Conservation (phyloP, 2,329 filamentous ascomycete genomes). For the Fusarium anthophilum region DNA sequence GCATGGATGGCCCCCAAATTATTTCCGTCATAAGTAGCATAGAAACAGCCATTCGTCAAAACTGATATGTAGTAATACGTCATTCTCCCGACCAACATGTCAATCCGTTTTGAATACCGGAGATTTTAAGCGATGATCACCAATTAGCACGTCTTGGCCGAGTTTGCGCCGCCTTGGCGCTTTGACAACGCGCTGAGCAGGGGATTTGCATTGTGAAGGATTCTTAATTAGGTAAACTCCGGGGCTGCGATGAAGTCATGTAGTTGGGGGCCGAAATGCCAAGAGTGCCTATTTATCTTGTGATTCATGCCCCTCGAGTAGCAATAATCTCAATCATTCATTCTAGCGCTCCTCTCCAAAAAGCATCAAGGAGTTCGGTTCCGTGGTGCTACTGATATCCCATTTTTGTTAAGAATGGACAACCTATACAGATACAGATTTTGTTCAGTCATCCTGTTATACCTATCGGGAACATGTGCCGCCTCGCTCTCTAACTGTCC, state of each 20-base stretch:
- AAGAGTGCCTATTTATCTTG: neutral
- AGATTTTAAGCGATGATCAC: neutral
- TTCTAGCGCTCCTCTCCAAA: too few relatives aligned
- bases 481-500: too few relatives aligned
- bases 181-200: neutral
- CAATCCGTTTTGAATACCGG: neutral
- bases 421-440: too few relatives aligned
- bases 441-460: too few relatives aligned
- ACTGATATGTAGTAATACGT: neutral
- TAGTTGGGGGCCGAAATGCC: neutral
- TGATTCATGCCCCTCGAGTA: accelerated
- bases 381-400: too few relatives aligned
- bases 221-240: neutral
- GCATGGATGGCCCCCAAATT: neutral
- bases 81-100: neutral
- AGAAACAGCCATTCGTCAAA: neutral
- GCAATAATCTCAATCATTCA: too few relatives aligned
- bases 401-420: too few relatives aligned
- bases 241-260: neutral
- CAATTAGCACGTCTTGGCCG: neutral
- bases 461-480: too few relatives aligned
- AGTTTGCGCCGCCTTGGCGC: neutral
- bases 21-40: neutral
- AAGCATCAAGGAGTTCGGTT: too few relatives aligned
- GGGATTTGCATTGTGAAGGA: neutral